A percentile compares a stretch with the other conserved stretches of the same genome.
Evolutionary conservation across 2,329 filamentous ascomycete genomes (phyloP).

Genomic region (Colletotrichum euphorbiae): DNA sequence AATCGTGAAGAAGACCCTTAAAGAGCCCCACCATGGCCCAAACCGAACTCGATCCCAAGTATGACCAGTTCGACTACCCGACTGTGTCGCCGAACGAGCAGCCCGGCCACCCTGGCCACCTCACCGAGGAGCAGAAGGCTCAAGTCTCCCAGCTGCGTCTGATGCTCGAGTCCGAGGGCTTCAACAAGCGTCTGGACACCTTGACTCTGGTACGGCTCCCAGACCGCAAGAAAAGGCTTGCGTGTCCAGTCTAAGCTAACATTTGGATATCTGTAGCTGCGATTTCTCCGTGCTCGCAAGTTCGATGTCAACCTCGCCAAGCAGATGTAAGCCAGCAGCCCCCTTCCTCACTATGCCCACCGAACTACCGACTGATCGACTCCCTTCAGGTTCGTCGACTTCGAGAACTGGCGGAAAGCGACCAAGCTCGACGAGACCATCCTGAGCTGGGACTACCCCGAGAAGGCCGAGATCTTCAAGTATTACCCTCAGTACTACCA

Average conservation of each 20-base stretch:
- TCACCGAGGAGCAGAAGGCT: constrained; percentile 88
- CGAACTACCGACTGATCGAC: constrained; percentile 8
- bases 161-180: constrained; percentile 86
- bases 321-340: constrained; percentile 74
- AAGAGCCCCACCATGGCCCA: constrained; percentile 37
- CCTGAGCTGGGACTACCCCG: constrained; percentile 84
- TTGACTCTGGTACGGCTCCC: constrained; percentile 78
- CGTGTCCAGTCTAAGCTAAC: constrained; percentile 28
- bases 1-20: constrained; percentile 29
- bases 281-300: constrained; percentile 94
- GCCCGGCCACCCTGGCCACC: constrained; percentile 87
- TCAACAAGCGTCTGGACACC: constrained; percentile 88
- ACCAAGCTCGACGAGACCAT: constrained; percentile 86
- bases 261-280: constrained; percentile 65
- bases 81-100: constrained; percentile 77
- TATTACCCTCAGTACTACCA: constrained; percentile 99
- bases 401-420: constrained; percentile 90
- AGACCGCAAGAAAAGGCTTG: constrained; percentile 13
- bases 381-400: constrained; percentile 83
- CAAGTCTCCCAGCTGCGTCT: constrained; percentile 87
- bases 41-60: constrained; percentile 80
- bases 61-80: constrained; percentile 96
- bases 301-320: constrained; percentile 88
- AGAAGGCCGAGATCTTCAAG: constrained; percentile 85
- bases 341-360: neutral